Evolutionary conservation across 1,139 yeast genomes (phyloP).

Genomic region (Candida albicans): DNA sequence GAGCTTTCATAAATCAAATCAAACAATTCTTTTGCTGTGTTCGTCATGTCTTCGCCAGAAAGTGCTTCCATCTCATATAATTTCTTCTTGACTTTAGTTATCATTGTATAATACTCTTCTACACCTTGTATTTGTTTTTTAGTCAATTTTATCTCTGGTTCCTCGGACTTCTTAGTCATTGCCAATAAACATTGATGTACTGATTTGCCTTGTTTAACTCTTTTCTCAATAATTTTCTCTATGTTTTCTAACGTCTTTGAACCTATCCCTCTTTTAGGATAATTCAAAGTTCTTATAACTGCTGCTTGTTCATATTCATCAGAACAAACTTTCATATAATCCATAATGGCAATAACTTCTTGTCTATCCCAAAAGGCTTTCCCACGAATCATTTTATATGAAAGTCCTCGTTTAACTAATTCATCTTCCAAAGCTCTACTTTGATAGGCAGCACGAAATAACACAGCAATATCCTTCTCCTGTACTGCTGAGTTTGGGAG

Average conservation of each 20-base stretch:
- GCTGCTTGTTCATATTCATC: slow-evolving; percentile 34
- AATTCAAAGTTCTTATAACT: slow-evolving; percentile 53
- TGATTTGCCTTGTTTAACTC: neutral
- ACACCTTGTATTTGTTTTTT: slow-evolving; percentile 5
- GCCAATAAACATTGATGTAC: slow-evolving; percentile 7
- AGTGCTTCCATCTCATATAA: slow-evolving; percentile 9
- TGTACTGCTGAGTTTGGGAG: slow-evolving; percentile 38
- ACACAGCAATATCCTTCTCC: slow-evolving; percentile 64
- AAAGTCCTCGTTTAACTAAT: slow-evolving; percentile 53
- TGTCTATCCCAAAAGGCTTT: slow-evolving; percentile 76
- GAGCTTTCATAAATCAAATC: slow-evolving; percentile 27
- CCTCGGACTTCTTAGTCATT: neutral
- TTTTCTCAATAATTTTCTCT: slow-evolving; percentile 1
- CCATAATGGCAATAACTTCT: slow-evolving; percentile 64
- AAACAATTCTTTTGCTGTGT: slow-evolving; percentile 19
- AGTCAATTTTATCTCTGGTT: slow-evolving; percentile 2
- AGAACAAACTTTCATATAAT: slow-evolving; percentile 60
- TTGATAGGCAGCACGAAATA: slow-evolving; percentile 63
- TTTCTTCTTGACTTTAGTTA: slow-evolving; percentile 22
- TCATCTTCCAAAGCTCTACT: slow-evolving; percentile 63
- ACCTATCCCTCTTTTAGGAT: slow-evolving; percentile 76
- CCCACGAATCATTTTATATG: slow-evolving; percentile 70
- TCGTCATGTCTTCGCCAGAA: slow-evolving; percentile 1
- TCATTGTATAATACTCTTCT: slow-evolving; percentile 3
- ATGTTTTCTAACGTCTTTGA: slow-evolving; percentile 42